Percentiles rank a stretch among this genome's conserved stretches.
phyloP scores from a whole-genome alignment of 805 yeast species.

The Metschnikowia lochheadii region DNA sequence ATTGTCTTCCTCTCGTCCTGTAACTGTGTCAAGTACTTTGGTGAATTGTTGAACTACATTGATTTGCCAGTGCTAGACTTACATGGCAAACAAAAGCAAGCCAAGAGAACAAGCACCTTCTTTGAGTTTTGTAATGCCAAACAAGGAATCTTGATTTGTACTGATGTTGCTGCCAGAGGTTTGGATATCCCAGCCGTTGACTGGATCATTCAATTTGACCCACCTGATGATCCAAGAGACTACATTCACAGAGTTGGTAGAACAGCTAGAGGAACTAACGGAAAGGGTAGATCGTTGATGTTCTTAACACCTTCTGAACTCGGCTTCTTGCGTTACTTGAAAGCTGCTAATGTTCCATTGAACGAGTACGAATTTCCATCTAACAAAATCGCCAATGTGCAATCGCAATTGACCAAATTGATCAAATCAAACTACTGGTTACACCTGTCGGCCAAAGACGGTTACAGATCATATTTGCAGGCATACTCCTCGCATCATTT shows the following conservation, averaged over 20 bases:
- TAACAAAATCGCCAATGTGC: constrained; percentile 93
- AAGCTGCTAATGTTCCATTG: constrained; percentile 95
- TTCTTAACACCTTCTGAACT: constrained; percentile 90
- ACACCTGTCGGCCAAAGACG: constrained; percentile 95
- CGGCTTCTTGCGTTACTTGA: constrained; percentile 90
- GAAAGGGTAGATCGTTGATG: constrained; percentile 92
- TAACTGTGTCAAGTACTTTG: constrained; percentile 93
- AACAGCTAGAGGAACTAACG: constrained; percentile 90
- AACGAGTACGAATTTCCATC: constrained; percentile 96
- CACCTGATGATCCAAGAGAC: constrained; percentile 99
- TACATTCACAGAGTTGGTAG: constrained; percentile 98
- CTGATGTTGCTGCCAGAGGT: constrained; percentile 99
- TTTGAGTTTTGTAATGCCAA: constrained; percentile 97
- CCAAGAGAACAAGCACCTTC: constrained; percentile 96
- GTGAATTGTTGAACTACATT: constrained; percentile 91
- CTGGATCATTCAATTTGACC: constrained; percentile 98
- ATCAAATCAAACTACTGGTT: constrained; percentile 90
- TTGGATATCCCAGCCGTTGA: constrained; percentile 97
- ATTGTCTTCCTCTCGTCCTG: constrained; percentile 96
- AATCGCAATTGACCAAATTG: constrained; percentile 85
- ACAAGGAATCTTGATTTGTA: constrained; percentile 87
- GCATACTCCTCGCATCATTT: constrained; percentile 96
- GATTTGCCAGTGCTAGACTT: constrained; percentile 94
- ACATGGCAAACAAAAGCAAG: constrained; percentile 98
- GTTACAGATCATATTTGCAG: constrained; percentile 93